Base-by-base conservation (phyloP, 2,329 filamentous ascomycete species). In the Cadophora gregata region DNA sequence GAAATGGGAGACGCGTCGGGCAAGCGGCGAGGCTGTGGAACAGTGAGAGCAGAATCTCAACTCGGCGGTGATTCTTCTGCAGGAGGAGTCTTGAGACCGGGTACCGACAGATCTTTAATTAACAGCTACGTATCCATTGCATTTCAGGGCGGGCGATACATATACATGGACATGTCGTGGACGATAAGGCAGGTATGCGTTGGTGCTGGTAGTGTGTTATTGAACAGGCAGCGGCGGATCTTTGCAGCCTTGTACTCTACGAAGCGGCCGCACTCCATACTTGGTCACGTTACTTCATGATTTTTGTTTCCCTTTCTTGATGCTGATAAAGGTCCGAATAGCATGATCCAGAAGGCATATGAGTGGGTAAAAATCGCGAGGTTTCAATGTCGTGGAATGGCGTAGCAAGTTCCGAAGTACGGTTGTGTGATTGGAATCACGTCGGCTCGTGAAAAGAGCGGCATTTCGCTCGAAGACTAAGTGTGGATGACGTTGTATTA, bases 11-110 rank as follows among this genome's bases (percentile, higher is more conserved):
- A 24, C 45, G 48, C 48, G 47, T 63, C 25, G 42, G 42, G 24
- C 24, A n/a, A 33, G 38, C 53, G 55, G 63, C 67, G 61, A 72
- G 67, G 70, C 70, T 70, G 69, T 69, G 62, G 58, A 64, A 64
- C 62, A 31, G 19, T 59, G 16, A 36, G 59, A 48, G n/a, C 33
- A 58, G 55, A 24, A 58, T 58, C 55, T 58, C 33, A 24, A 42
- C 19, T 58, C 21, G 36, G 31, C 25, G 45, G 19, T 25, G 50
- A 58, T 21, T 55, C 25, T 69, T 33, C 50, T 55, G 55, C 45
- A 10, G 62, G 50, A 62, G 62, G 60, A 60, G 24, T 63, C 36
- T 33, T 33, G 36, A 16, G 56, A 16, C 19, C 65, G 67, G 67
- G 8, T 38, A 24, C 29, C n/a, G 53, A 53, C 70, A 67, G 65